A percentile compares a stretch with the other conserved stretches of the same genome.
Evolutionary conservation across 208 protist species (phyloP).

Genomic region (Crithidia sp.): DNA sequence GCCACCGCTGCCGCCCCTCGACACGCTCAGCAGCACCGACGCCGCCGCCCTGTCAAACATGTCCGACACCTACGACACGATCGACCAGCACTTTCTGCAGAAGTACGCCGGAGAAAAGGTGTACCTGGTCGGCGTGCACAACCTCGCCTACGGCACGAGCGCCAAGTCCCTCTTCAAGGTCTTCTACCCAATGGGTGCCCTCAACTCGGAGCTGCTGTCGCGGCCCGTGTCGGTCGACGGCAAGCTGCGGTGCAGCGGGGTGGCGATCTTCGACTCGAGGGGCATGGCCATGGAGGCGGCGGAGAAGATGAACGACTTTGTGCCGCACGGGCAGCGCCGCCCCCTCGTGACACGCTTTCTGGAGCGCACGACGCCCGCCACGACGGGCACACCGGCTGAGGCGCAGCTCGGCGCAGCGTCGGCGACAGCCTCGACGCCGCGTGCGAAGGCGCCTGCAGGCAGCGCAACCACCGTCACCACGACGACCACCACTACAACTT

Average conservation of each 20-base stretch:
- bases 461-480: neutral
- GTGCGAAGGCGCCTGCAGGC: neutral
- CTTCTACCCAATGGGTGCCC: constrained; percentile 78
- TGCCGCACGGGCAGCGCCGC: constrained; percentile 53
- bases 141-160: constrained; percentile 54
- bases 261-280: constrained; percentile 66
- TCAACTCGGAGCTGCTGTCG: constrained; percentile 57
- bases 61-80: constrained; percentile 33
- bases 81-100: constrained; percentile 62
- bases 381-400: neutral
- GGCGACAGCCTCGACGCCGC: constrained; percentile 26
- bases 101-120: constrained; percentile 41
- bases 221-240: constrained; percentile 45
- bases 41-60: neutral
- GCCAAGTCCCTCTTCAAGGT: constrained; percentile 55
- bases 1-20: neutral
- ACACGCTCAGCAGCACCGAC: neutral
- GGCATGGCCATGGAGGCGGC: constrained; percentile 69
- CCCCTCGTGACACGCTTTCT: constrained; percentile 66
- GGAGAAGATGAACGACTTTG: constrained; percentile 67
- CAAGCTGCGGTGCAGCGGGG: constrained; percentile 58
- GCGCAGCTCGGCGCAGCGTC: constrained; percentile 4
- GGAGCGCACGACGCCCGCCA: constrained; percentile 9
- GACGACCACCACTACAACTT: neutral
- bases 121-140: constrained; percentile 74